Conservation (phyloP, 2,329 filamentous ascomycete species). For the Colletotrichum shisoi region DNA sequence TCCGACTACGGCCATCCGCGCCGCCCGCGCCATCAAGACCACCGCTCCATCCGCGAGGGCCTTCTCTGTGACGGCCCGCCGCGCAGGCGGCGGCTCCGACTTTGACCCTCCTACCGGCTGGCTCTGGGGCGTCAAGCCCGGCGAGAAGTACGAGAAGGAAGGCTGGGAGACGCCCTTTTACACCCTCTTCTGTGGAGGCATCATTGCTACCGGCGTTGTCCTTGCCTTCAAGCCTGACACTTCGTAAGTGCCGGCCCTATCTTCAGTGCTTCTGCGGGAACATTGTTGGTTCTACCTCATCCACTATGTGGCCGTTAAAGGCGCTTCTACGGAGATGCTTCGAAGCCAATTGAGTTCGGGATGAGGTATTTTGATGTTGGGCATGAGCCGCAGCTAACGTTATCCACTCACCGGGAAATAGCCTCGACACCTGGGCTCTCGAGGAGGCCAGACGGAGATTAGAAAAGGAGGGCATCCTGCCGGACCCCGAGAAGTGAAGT, state of each 20-base stretch:
- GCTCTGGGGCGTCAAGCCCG: conserved; percentile 93
- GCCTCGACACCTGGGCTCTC: conserved; percentile 98
- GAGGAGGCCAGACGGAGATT: conserved; percentile 95
- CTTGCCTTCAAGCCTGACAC: conserved; percentile 99
- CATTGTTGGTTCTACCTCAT: too few relatives aligned
- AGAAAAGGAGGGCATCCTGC: conserved; percentile 92
- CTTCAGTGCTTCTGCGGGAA: background rate
- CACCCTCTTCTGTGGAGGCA: conserved; percentile 82
- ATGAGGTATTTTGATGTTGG: conserved; percentile 29
- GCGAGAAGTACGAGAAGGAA: conserved; percentile 94
- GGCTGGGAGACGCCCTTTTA: conserved; percentile 92
- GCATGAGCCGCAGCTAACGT: conserved; percentile 44
- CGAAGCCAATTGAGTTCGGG: background rate
- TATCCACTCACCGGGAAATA: conserved; percentile 50
- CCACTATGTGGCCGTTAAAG: too few relatives aligned
- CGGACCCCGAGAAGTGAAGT: conserved; percentile 73
- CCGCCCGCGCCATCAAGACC: conserved; percentile 49
- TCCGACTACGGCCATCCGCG: conserved; percentile 39
- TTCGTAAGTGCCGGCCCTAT: conserved; percentile 72
- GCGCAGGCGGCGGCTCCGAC: conserved; percentile 62
- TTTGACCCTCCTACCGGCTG: conserved; percentile 92
- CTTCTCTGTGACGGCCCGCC: conserved; percentile 57
- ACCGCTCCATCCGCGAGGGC: conserved; percentile 45
- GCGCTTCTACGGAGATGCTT: background rate
- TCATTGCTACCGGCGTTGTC: conserved; percentile 76